phyloP scores from a whole-genome alignment of 2,329 filamentous ascomycete genomes.

The Ambrosiella beaveri region DNA sequence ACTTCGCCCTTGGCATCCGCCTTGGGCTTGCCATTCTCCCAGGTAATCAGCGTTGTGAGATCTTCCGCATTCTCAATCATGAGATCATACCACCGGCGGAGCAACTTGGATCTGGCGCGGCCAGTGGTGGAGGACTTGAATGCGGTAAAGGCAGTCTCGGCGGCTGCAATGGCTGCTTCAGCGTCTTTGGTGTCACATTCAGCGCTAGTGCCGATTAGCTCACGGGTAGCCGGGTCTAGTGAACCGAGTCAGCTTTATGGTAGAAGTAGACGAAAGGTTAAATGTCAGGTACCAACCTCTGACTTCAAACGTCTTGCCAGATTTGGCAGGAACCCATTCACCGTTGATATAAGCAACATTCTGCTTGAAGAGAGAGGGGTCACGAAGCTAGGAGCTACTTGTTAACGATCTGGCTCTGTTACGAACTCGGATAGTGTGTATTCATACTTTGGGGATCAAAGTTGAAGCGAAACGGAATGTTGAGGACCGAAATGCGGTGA shows the following conservation, averaged over 20 bases:
- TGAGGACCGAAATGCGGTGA: not conserved
- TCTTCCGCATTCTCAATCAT: slow-evolving; percentile 66
- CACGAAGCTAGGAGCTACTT: slow-evolving; percentile 43
- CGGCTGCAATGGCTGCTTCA: slow-evolving; percentile 67
- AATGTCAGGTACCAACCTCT: slow-evolving; percentile 30
- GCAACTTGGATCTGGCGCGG: slow-evolving; percentile 54
- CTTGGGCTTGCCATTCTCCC: slow-evolving; percentile 77
- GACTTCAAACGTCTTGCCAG: slow-evolving; percentile 83
- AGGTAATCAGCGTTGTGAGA: slow-evolving; percentile 66
- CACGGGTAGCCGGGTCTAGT: slow-evolving; percentile 64
- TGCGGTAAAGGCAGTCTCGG: slow-evolving; percentile 52
- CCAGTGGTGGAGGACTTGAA: slow-evolving; percentile 52
- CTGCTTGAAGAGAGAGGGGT: slow-evolving; percentile 68
- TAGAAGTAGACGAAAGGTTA: not conserved
- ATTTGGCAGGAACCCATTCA: slow-evolving; percentile 72
- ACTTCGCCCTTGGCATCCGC: slow-evolving; percentile 59
- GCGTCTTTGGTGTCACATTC: slow-evolving; percentile 70
- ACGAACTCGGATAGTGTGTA: not conserved
- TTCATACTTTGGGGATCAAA: slow-evolving; percentile 14
- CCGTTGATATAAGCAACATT: slow-evolving; percentile 77
- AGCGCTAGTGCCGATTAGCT: slow-evolving; percentile 65
- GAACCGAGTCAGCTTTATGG: not conserved
- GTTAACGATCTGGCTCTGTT: not conserved
- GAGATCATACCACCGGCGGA: slow-evolving; percentile 68
- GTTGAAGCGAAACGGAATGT: not conserved